Conservation (phyloP, 495 filamentous ascomycete species). For the Aspergillus olivimuriae region DNA sequence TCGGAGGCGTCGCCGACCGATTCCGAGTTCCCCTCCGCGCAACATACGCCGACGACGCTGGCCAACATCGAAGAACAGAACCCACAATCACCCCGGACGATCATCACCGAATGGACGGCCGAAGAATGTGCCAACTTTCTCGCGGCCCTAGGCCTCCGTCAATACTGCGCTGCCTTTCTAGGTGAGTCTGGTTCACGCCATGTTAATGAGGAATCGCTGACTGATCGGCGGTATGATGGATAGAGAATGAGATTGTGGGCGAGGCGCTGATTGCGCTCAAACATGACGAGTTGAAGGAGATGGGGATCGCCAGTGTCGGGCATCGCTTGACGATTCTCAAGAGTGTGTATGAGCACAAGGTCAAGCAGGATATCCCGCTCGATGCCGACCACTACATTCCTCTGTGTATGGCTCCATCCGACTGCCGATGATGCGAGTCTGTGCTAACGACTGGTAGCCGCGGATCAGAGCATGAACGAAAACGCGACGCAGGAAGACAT, state of each 20-base stretch:
- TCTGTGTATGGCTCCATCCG: conserved; percentile 57
- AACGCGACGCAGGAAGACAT: conserved; percentile 89
- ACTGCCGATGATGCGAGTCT: conserved; percentile 1
- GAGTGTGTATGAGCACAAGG: conserved; percentile 89
- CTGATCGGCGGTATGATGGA: background rate
- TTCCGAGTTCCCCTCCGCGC: conserved; percentile 71
- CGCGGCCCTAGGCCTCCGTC: conserved; percentile 66
- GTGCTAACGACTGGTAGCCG: conserved; percentile 50
- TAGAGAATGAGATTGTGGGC: conserved; percentile 91
- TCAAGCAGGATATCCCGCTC: conserved; percentile 82
- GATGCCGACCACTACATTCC: conserved; percentile 93
- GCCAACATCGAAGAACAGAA: conserved; percentile 61
- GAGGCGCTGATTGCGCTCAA: conserved; percentile 83
- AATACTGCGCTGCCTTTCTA: conserved; percentile 77
- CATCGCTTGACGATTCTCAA: conserved; percentile 93
- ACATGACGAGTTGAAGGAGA: conserved; percentile 90
- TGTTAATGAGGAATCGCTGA: background rate
- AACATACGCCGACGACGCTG: conserved; percentile 85
- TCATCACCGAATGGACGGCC: conserved; percentile 81
- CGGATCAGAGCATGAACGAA: conserved; percentile 80
- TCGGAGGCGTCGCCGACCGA: conserved; percentile 75
- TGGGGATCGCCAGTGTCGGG: conserved; percentile 86
- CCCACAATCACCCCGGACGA: conserved; percentile 64
- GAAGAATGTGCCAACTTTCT: conserved; percentile 88
- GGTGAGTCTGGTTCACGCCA: conserved; percentile 44